phyloP scores from a whole-genome alignment of 441 rosid genomes.

The Corymbia citriodora region DNA sequence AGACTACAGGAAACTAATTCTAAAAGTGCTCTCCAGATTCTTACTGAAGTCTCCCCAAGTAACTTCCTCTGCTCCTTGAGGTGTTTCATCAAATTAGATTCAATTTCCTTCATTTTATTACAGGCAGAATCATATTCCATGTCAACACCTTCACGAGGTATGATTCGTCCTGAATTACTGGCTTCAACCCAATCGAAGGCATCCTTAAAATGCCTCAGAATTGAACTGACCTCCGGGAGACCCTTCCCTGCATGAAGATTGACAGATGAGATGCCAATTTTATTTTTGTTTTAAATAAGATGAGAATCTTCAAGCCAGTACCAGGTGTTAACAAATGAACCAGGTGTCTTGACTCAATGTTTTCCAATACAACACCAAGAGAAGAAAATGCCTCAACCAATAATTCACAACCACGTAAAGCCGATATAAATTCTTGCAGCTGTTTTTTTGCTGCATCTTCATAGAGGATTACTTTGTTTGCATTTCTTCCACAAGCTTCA shows the following conservation, averaged over 20 bases:
- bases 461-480: constrained; percentile 75
- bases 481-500: constrained; percentile 93
- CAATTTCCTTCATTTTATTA: constrained; percentile 46
- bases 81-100: constrained; percentile 59
- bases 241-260: constrained; percentile 48
- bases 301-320: constrained; percentile 12
- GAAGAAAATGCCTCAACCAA: constrained; percentile 78
- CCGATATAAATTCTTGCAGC: constrained; percentile 85
- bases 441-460: constrained; percentile 93
- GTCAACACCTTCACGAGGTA: constrained; percentile 90
- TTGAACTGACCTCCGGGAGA: constrained; percentile 53
- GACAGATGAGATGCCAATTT: constrained; percentile 16
- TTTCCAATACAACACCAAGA: constrained; percentile 60
- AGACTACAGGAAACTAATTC: constrained; percentile 1
- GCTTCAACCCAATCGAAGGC: constrained; percentile 99
- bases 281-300: background rate
- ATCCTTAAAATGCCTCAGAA: constrained; percentile 74
- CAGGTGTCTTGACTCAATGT: constrained; percentile 56
- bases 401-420: constrained; percentile 84
- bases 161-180: constrained; percentile 73
- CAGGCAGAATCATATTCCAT: constrained; percentile 75
- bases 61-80: constrained; percentile 81
- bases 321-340: constrained; percentile 74
- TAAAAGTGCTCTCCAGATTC: constrained; percentile 17
- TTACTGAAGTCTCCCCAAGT: constrained; percentile 82